Evolutionary conservation across 75 land plant genomes (phyloP), one percentile per base, ranked within the genome.

Genomic region (Sequoia sempervirens): DNA sequence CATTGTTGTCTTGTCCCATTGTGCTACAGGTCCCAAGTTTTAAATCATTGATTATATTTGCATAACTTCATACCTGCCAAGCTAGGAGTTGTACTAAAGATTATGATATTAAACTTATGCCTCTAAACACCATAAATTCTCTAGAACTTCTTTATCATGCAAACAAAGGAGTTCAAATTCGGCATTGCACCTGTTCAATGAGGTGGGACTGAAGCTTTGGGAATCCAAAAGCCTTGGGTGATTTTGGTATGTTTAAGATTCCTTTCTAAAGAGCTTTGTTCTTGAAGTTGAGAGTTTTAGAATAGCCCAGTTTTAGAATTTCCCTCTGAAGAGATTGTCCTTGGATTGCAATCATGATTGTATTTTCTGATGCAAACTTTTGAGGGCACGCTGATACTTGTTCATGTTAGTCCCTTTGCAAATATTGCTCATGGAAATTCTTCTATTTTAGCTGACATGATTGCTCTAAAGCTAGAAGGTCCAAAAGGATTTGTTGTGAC

Each of bases 331-430:
- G 52, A 78, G 46, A 43, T 18, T 45, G 80, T 26, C 43, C 41
- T 78, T 78, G n/a, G 80, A 78, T 78, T 78, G 47, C 26, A n/a
- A 26, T 41, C 30, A 45, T 7, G 80, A 78, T 3, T 43, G 46
- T 78, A 41, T 78, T 78, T 45, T 26, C 23, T n/a, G 36, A 97
- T 97, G 98, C 98, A 97, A 83, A 97, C 99, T 13, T 91, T 95
- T 66, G 99, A 95, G 84, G 99, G 98, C 17, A 97, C 99, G 0
- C 98, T 98, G 32, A 98, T 97, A 28, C 90, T 97, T 82, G 98
- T 97, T 56, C 99, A 97, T 87, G 99, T 98, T 28, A 98, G 99
- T 26, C 98, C 99, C n/a, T 97, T 97, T 89, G 99, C 99, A 74
- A 95, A 97, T 81, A 97, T 95, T 84, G 99, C 99, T 28, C 99